A percentile compares a stretch with the other conserved stretches of the same genome.
Evolutionary conservation across 768 basidiomycete genomes (phyloP).

Genomic region (Cystofilobasidium capitatum): DNA sequence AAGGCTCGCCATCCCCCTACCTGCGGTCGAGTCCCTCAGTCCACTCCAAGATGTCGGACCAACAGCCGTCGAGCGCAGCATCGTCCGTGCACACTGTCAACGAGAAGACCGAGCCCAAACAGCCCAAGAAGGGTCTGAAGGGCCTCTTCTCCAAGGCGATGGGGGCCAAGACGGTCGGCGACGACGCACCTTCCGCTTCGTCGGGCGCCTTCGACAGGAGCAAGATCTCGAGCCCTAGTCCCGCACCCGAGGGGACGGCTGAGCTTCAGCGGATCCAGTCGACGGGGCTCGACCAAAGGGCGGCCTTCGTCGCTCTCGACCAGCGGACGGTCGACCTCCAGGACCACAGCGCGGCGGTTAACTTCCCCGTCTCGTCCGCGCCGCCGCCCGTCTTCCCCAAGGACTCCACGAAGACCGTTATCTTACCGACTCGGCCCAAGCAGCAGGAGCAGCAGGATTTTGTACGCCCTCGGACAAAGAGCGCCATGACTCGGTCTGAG

Average conservation of each 20-base stretch:
- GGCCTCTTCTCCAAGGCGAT: slow-evolving; percentile 9
- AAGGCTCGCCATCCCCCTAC: background rate
- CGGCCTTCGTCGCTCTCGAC: background rate
- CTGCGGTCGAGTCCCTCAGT: background rate
- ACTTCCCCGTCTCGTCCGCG: too few relatives aligned
- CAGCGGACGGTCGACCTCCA: background rate
- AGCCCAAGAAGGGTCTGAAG: slow-evolving; percentile 4
- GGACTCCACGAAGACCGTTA: background rate
- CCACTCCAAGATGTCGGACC: background rate
- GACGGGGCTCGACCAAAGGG: background rate
- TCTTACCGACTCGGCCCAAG: too few relatives aligned
- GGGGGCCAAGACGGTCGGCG: background rate
- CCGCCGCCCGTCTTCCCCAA: background rate
- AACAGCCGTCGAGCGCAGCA: background rate
- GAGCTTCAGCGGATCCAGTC: background rate
- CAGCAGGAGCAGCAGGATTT: background rate
- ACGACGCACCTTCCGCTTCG: background rate
- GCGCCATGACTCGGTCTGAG: background rate
- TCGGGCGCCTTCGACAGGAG: background rate
- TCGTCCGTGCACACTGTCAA: background rate
- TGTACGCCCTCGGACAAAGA: background rate
- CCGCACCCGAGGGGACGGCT: background rate
- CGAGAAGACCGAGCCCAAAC: background rate
- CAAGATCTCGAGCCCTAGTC: background rate
- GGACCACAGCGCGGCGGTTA: background rate